Conservation (phyloP, 768 basidiomycete genomes). For the Lactarius hengduanensis region DNA sequence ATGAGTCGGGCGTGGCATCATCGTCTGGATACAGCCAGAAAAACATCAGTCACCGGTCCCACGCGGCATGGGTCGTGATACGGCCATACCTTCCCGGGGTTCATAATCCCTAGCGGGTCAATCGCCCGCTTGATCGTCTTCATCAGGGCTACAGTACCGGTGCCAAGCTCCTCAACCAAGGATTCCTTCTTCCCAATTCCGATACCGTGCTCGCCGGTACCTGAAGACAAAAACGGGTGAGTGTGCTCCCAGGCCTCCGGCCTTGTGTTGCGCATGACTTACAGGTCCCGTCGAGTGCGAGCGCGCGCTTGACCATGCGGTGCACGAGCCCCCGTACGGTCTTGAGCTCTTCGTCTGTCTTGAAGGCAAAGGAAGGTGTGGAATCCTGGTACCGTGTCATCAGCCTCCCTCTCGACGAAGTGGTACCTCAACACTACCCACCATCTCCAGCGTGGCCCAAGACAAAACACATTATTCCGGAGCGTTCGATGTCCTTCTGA, state of each 20-base stretch:
- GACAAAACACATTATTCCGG: constrained; percentile 60
- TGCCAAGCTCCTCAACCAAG: constrained; percentile 75
- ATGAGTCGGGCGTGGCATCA: neutral
- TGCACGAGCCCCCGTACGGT: constrained; percentile 43
- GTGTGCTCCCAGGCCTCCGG: neutral
- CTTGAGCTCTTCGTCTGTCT: neutral
- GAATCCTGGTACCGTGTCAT: constrained; percentile 36
- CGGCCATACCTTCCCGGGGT: constrained; percentile 71
- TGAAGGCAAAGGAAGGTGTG: constrained; percentile 41
- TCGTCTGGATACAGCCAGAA: constrained; percentile 19
- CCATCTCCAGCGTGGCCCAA: constrained; percentile 80
- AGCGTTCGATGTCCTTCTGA: constrained; percentile 59
- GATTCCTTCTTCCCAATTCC: constrained; percentile 74
- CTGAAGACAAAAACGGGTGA: constrained; percentile 30
- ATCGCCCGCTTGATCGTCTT: constrained; percentile 71
- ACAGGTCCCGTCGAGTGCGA: constrained; percentile 74
- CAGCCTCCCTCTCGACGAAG: too few species aligned
- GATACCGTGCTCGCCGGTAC: constrained; percentile 80
- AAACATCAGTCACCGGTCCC: neutral
- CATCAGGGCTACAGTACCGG: constrained; percentile 82
- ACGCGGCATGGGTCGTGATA: too few species aligned
- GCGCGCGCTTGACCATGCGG: constrained; percentile 64
- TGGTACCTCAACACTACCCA: constrained; percentile 32
- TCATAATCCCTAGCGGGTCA: constrained; percentile 75
- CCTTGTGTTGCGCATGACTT: neutral